Evolutionary conservation across 805 yeast species (phyloP), one percentile per base, ranked within the genome.

Genomic region (Starmerella scarabaei): DNA sequence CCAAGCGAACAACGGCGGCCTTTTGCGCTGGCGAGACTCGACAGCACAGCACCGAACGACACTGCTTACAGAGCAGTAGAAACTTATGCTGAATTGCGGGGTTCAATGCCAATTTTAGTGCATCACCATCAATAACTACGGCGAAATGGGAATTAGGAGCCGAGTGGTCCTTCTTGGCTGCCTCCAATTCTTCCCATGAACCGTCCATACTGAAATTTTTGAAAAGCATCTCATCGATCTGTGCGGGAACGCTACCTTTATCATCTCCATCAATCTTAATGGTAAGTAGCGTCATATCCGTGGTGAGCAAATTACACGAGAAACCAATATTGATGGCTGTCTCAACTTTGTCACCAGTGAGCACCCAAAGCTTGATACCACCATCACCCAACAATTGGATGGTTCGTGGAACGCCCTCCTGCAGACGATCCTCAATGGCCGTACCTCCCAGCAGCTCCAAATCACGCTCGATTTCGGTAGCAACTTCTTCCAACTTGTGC

Each of bases 281-380:
- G 14, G 44, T 36, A 33, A 80, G 62, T 35, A 81, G 58, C 47
- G 77, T 73, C 88, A 81, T 79, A 33, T 68, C 74, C 40, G 68
- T 74, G 36, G 72, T 74, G 37, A 80, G 63, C 50, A 80, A 64
- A 47, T 80, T 78, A 60, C 88, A 80, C 14, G 83, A 75, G 54
- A 77, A 80, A 1, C 88, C 91, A 58, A 80, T 80, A 55, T 79
- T 77, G 55, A 80, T 80, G 3, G 91, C 91, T 8, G 91, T 80
- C 59, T 80, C 91, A 37, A 80, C 74, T 56, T 77, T 74, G 59
- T 80, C 91, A 48, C 91, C 91, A 8, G 91, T 80, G 23, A 80
- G 65, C 38, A 80, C 86, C 91, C 91, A 80, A 36, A 80, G 63
- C 57, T 80, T 80, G 52, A 80, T 75, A 36, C 91, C 91, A 0